These are phyloP conservation scores for Aspergillus funiculosus DNA, from an alignment of 495 filamentous ascomycete genomes.

Conservation along the genomic window DNA sequence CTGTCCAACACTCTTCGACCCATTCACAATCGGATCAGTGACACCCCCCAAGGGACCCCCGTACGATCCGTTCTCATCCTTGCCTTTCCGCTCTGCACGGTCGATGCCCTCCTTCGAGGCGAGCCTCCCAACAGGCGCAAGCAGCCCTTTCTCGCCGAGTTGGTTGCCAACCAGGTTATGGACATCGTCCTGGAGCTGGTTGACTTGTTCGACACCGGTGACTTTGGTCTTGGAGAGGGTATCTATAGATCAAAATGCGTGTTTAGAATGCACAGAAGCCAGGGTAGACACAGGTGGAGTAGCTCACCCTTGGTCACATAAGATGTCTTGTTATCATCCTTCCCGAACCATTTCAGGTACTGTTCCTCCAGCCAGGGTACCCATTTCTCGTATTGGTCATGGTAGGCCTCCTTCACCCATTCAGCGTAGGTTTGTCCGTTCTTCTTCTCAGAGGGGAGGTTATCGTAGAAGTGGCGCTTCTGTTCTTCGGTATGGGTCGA, in stretches of 20 bases:
- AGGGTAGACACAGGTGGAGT: neutral
- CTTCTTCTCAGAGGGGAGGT: constrained; percentile 11
- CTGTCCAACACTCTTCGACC: constrained; percentile 7
- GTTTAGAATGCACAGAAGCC: neutral
- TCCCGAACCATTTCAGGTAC: constrained; percentile 63
- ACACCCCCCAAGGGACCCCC: constrained; percentile 18
- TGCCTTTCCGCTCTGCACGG: constrained; percentile 55
- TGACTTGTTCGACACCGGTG: constrained; percentile 54
- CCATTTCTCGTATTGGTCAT: constrained; percentile 64
- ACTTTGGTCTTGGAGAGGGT: constrained; percentile 59
- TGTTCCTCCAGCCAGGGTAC: constrained; percentile 70
- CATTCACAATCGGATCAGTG: constrained; percentile 14
- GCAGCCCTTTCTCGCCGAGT: constrained; percentile 57
- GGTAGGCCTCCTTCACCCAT: constrained; percentile 54
- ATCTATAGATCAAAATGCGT: constrained; percentile 46
- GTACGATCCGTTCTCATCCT: constrained; percentile 53
- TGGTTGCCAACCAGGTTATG: constrained; percentile 53
- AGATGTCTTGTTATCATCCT: constrained; percentile 62
- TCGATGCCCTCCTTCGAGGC: constrained; percentile 59
- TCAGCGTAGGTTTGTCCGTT: constrained; percentile 39
- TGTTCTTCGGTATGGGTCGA: constrained; percentile 18
- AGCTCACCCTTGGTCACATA: constrained; percentile 54
- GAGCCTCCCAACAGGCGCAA: constrained; percentile 53
- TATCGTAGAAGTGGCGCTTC: constrained; percentile 17
- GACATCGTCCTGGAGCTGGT: constrained; percentile 58